These are phyloP conservation scores for Globisporangium spiculum DNA, from an alignment of 352 stramenopile genomes.

Conservation along the genomic window DNA sequence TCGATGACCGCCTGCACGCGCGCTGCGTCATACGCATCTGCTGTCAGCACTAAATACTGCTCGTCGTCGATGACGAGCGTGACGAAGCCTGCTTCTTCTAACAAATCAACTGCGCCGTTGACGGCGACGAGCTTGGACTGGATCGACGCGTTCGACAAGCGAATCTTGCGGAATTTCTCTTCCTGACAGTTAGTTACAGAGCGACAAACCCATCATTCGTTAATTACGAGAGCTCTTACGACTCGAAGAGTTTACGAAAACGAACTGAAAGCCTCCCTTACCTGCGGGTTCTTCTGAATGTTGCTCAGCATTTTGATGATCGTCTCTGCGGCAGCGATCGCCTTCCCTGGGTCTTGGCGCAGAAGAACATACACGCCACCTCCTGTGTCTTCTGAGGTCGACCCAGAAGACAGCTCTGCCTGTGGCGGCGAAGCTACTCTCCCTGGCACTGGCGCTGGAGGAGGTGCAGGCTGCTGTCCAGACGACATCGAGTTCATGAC, in stretches of 20 bases:
- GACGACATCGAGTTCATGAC: slow-evolving; percentile 49
- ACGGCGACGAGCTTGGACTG: slow-evolving; percentile 66
- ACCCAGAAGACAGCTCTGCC: slow-evolving; percentile 6
- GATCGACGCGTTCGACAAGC: slow-evolving; percentile 54
- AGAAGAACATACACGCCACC: slow-evolving; percentile 65
- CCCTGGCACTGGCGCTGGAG: slow-evolving; percentile 24
- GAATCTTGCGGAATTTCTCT: slow-evolving; percentile 70
- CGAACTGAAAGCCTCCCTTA: slow-evolving; percentile 10
- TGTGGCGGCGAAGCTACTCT: background rate
- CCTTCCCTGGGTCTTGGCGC: slow-evolving; percentile 40
- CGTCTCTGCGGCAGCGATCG: slow-evolving; percentile 57
- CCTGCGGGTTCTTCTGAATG: slow-evolving; percentile 58
- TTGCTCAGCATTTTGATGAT: slow-evolving; percentile 74
- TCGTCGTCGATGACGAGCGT: slow-evolving; percentile 42
- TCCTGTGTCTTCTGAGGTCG: slow-evolving; percentile 16
- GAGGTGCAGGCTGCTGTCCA: slow-evolving; percentile 12
- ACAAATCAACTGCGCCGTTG: slow-evolving; percentile 46
- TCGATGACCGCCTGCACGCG: slow-evolving; percentile 59
- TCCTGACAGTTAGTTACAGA: slow-evolving; percentile 27
- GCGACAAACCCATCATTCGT: background rate
- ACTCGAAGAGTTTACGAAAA: background rate
- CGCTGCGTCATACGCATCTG: slow-evolving; percentile 31
- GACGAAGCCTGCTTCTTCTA: slow-evolving; percentile 57
- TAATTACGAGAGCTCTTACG: background rate
- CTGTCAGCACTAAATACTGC: slow-evolving; percentile 51